Percentiles rank a stretch among this genome's conserved stretches.
Evolutionary conservation across 305 asterid species (phyloP).

Genomic region (Caryopteris hybrid): DNA sequence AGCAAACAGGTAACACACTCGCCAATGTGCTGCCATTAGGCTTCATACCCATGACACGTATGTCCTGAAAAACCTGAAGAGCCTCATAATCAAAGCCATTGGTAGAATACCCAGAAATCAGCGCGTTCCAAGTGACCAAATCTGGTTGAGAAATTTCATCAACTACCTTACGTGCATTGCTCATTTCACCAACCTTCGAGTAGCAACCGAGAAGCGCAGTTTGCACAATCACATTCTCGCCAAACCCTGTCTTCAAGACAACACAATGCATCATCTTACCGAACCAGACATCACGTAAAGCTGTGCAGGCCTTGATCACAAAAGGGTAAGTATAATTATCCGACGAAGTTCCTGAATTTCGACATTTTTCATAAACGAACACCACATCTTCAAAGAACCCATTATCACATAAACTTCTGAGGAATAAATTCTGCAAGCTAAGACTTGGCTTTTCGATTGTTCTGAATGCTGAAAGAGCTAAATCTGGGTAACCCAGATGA

Average conservation of each 20-base stretch:
- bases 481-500: slow-evolving; percentile 37
- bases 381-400: slow-evolving; percentile 38
- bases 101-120: slow-evolving; percentile 54
- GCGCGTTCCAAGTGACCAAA: slow-evolving; percentile 54
- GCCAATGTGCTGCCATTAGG: slow-evolving; percentile 58
- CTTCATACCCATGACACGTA: slow-evolving; percentile 32
- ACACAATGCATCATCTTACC: slow-evolving; percentile 39
- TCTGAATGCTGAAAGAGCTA: slow-evolving; percentile 35
- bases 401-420: slow-evolving; percentile 40
- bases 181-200: slow-evolving; percentile 33
- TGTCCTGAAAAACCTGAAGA: slow-evolving; percentile 31
- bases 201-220: slow-evolving; percentile 50
- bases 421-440: slow-evolving; percentile 38
- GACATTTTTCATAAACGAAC: slow-evolving; percentile 30
- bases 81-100: slow-evolving; percentile 41
- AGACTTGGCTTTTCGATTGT: slow-evolving; percentile 23
- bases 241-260: slow-evolving; percentile 41
- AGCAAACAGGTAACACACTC: slow-evolving; percentile 45
- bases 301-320: slow-evolving; percentile 57
- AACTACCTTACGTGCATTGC: slow-evolving; percentile 39
- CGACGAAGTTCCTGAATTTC: slow-evolving; percentile 34
- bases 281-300: slow-evolving; percentile 22
- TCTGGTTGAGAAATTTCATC: slow-evolving; percentile 55
- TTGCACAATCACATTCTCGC: slow-evolving; percentile 41
- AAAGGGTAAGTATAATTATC: slow-evolving; percentile 61